Conservation (phyloP, 768 basidiomycete species). For the Phaeotremella fagi region DNA sequence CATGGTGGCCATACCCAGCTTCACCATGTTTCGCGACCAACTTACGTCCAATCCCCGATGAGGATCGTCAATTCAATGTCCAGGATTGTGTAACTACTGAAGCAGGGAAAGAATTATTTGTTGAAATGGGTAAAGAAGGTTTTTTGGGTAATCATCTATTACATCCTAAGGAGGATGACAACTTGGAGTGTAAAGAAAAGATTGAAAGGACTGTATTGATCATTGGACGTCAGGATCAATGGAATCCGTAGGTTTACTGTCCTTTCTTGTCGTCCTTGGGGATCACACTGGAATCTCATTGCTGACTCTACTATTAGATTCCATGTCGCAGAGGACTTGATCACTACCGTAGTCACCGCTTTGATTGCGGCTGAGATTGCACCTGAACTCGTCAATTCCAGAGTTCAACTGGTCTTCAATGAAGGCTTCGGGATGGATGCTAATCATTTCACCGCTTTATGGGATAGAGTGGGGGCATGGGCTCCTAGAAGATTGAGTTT, state of each 20-base stretch:
- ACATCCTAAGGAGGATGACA: neutral
- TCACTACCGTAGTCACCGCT: conserved; percentile 41
- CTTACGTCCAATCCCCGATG: conserved; percentile 15
- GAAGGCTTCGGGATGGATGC: conserved; percentile 38
- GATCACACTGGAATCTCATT: no score
- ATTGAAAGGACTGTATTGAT: conserved; percentile 30
- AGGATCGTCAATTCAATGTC: conserved; percentile 7
- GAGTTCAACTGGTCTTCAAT: conserved; percentile 38
- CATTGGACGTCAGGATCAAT: conserved; percentile 41
- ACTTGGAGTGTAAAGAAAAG: conserved; percentile 14
- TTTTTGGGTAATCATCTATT: conserved; percentile 30
- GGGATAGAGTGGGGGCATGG: conserved; percentile 43
- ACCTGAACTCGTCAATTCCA: conserved; percentile 16
- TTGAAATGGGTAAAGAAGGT: conserved; percentile 34
- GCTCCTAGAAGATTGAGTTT: conserved; percentile 34
- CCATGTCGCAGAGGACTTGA: conserved; percentile 45
- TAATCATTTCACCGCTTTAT: conserved; percentile 42
- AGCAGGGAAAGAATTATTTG: conserved; percentile 17
- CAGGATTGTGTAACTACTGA: conserved; percentile 22
- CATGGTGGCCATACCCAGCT: conserved; percentile 44
- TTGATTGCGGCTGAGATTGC: conserved; percentile 24
- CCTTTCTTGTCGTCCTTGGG: neutral
- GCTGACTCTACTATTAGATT: no score
- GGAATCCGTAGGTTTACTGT: conserved; percentile 31
- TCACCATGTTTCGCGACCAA: conserved; percentile 34